These are phyloP conservation scores for Alternaria viburni DNA, from an alignment of 2,329 filamentous ascomycete species.

Conservation along the genomic window DNA sequence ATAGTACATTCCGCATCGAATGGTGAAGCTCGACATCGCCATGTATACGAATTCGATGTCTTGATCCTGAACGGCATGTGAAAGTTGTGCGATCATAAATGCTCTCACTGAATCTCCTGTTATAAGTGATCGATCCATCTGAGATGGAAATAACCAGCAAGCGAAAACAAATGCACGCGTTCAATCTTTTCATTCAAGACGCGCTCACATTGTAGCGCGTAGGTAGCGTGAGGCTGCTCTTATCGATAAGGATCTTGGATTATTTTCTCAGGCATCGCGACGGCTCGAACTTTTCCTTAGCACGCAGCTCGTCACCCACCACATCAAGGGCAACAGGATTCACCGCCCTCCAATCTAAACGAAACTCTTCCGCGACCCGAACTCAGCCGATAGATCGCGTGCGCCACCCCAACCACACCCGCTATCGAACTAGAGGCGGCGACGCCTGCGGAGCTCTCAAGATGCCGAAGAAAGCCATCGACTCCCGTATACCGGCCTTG, in stretches of 20 bases:
- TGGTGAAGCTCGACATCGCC: neutral
- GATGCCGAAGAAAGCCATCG: slow-evolving; percentile 49
- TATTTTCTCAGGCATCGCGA: slow-evolving; percentile 12
- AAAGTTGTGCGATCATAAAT: neutral
- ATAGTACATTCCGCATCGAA: no score
- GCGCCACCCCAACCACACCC: slow-evolving; percentile 1
- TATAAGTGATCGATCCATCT: neutral
- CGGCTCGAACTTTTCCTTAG: slow-evolving; percentile 11
- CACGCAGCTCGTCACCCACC: slow-evolving; percentile 4
- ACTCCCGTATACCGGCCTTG: slow-evolving; percentile 49
- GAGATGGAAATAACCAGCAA: neutral
- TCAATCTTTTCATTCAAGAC: neutral
- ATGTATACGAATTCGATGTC: neutral
- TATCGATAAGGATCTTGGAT: slow-evolving; percentile 17
- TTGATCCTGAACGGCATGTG: neutral
- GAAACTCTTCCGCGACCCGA: slow-evolving; percentile 5
- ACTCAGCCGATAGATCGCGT: neutral
- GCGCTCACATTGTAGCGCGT: neutral
- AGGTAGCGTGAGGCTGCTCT: neutral
- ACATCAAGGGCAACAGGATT: neutral
- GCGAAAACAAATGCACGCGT: neutral
- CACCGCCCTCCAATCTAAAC: neutral
- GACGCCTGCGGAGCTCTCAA: slow-evolving; percentile 40
- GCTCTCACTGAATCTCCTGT: neutral
- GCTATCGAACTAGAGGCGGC: slow-evolving; percentile 32